Percentiles rank a stretch among this genome's conserved stretches.
Conservation (phyloP, 176 grass and related monocot species). For the Hsuehochloa calcarea region DNA sequence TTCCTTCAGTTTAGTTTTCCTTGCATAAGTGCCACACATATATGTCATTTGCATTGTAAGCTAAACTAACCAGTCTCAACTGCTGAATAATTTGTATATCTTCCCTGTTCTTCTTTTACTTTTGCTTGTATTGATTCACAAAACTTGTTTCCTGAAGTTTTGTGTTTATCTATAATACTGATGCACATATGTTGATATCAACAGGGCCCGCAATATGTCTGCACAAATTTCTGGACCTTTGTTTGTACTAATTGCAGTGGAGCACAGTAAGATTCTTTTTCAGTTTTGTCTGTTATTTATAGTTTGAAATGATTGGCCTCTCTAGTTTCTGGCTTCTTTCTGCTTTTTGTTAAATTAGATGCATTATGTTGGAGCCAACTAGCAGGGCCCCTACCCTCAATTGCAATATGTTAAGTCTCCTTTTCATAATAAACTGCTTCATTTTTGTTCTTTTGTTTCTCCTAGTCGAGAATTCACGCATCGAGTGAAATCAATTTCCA, state of each 20-base stretch:
- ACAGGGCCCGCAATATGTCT: conserved; percentile 98
- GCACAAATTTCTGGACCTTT: conserved; percentile 97
- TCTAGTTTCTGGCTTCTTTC: neutral
- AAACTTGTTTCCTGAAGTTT: conserved; percentile 8
- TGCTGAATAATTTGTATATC: neutral
- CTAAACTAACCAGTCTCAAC: neutral
- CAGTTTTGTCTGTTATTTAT: conserved; percentile 14
- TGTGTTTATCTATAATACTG: conserved; percentile 24
- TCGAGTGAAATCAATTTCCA: conserved; percentile 95
- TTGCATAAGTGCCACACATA: neutral
- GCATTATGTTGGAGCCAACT: neutral
- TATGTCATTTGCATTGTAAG: conserved; percentile 30
- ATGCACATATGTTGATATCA: conserved; percentile 43
- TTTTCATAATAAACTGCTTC: conserved; percentile 7
- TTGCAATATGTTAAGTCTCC: neutral
- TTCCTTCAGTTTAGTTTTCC: conserved; percentile 17
- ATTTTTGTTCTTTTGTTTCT: conserved; percentile 22
- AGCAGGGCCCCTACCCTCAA: neutral
- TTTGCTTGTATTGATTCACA: neutral
- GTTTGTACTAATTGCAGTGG: conserved; percentile 98
- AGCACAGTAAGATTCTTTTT: conserved; percentile 86
- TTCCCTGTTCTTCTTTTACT: neutral
- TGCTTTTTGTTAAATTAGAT: conserved; percentile 15
- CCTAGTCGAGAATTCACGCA: conserved; percentile 90
- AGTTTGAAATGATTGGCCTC: neutral